Base-by-base conservation (phyloP, 345 rosid species). In the Sisymbrium irio region DNA sequence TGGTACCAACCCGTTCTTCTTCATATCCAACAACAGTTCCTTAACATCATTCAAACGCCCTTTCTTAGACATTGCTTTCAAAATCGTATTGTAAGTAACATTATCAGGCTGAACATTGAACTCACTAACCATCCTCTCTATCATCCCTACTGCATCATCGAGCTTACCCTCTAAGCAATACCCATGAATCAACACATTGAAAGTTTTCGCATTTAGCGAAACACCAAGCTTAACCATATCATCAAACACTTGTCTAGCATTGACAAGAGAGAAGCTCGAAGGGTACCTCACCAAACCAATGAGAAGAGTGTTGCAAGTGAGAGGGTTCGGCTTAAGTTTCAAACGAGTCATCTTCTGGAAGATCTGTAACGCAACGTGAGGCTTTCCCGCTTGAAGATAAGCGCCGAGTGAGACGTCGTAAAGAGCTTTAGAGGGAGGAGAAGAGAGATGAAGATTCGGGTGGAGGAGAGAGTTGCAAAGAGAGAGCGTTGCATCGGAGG, bases 281-380 rank as follows among this genome's bases (percentile, higher is more conserved):
- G 93, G 86, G 83, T 83, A 75, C 74, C 82, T 89, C 2, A 89
- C 87, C 67, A 94, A 74, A 33, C 81, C 90, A 45, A 83, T 86
- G 9, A 91, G 82, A 65, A 91, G 90, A 50, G 82, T 77, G 32
- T 85, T 88, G 83, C 95, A 91, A 68, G 90, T 89, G 35, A 88
- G 80, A 55, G 77, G 56, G 62, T 81, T 91, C 2, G 98, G 98
- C 46, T 78, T 83, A 22, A 83, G 80, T 17, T 66, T 77, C 47
- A 83, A 58, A 14, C 85, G 81, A 72, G 80, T 83, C 96, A 91
- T 88, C 73, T 79, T 88, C 55, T 79, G 75, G 18, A 94, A 91
- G 25, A 94, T 73, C 76, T 88, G 83, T 3, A 82, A 76, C 6
- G 95, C 98, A 11, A 81, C 76, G 69, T 88, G 96, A 37, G 96